phyloP scores from a whole-genome alignment of 805 yeast genomes.

The Ogataea zsoltii region DNA sequence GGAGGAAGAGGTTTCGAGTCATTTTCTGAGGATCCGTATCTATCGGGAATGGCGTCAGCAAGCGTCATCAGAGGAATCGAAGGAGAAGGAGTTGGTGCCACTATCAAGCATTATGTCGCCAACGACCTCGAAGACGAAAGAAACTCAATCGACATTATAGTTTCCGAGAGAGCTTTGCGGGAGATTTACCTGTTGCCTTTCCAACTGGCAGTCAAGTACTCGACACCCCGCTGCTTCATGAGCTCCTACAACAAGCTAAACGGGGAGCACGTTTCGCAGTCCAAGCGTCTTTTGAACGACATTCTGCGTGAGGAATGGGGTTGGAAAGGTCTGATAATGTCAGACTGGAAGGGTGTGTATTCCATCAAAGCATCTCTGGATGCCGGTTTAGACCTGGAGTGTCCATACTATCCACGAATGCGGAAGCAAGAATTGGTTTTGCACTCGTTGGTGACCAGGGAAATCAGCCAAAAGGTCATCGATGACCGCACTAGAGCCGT shows the following conservation, averaged over 20 bases:
- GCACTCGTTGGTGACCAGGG: conserved; percentile 45
- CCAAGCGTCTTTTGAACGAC: conserved; percentile 43
- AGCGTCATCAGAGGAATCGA: conserved; percentile 57
- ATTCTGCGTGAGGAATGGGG: conserved; percentile 58
- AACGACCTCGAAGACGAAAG: conserved; percentile 65
- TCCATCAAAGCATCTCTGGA: conserved; percentile 47
- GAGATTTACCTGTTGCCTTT: conserved; percentile 67
- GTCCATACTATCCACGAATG: conserved; percentile 62
- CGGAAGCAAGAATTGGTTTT: conserved; percentile 42
- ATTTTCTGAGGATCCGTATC: conserved; percentile 24
- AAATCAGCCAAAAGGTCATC: conserved; percentile 41
- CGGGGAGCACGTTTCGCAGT: conserved; percentile 60
- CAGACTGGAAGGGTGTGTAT: conserved; percentile 67
- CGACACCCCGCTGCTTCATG: conserved; percentile 60
- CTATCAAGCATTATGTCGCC: conserved; percentile 63
- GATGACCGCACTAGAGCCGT: conserved; percentile 51
- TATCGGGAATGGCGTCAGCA: conserved; percentile 49
- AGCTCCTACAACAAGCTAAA: conserved; percentile 63
- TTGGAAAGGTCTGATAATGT: conserved; percentile 57
- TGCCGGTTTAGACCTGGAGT: conserved; percentile 63
- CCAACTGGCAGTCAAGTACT: conserved; percentile 56
- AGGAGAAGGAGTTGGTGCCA: conserved; percentile 49
- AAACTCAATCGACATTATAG: conserved; percentile 45
- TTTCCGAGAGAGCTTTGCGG: conserved; percentile 63
- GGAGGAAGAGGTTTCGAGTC: conserved; percentile 36